Evolutionary conservation across 495 filamentous ascomycete genomes (phyloP).

Genomic region (Xylaria palmicola): DNA sequence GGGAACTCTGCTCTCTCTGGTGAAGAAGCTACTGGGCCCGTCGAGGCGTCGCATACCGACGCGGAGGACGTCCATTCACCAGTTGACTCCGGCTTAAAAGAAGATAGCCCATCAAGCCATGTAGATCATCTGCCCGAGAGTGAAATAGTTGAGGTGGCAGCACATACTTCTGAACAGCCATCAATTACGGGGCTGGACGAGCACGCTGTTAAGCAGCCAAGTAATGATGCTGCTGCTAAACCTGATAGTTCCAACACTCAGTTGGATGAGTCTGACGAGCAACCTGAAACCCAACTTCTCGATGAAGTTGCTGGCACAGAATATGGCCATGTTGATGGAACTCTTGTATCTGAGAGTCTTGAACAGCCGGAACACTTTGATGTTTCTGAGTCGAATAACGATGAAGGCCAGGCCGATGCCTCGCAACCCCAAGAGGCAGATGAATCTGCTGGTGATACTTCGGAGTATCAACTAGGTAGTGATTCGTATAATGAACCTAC

Average conservation of each 20-base stretch:
- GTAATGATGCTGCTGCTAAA: neutral
- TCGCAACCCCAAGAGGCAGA: slow-evolving; percentile 1
- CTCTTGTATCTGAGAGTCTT: neutral
- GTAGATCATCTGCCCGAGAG: neutral
- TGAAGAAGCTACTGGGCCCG: neutral
- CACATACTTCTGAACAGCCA: neutral
- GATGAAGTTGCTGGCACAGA: too few relatives aligned
- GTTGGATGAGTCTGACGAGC: slow-evolving; percentile 3
- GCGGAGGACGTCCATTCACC: neutral
- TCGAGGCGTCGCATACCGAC: neutral
- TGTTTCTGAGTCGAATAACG: neutral
- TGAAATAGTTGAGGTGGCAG: neutral
- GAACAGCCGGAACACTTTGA: neutral
- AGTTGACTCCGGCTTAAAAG: neutral
- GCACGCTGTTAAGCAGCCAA: neutral
- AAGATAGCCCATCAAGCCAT: neutral
- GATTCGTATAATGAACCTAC: slow-evolving; percentile 22
- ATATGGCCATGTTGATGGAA: too few relatives aligned
- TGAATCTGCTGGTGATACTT: slow-evolving; percentile 8
- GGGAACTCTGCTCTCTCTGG: neutral
- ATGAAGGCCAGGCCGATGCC: slow-evolving; percentile 1
- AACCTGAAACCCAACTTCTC: neutral
- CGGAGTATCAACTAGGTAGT: neutral
- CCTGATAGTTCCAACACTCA: neutral
- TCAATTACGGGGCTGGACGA: neutral